These are phyloP conservation scores for Candida sonorensis DNA, from an alignment of 805 yeast genomes.

Conservation along the genomic window DNA sequence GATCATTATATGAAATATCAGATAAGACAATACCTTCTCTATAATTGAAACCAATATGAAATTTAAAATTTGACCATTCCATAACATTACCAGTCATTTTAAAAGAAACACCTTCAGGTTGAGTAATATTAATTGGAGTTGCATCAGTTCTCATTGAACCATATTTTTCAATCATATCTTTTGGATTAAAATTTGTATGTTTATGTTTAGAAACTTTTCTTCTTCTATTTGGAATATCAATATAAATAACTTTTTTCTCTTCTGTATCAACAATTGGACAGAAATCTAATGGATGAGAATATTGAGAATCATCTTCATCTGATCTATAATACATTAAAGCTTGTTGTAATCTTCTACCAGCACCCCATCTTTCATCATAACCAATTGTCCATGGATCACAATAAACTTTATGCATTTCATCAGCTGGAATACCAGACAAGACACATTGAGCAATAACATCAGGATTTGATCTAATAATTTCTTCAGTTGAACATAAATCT, in stretches of 20 bases:
- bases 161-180: constrained; percentile 51
- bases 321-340: constrained; percentile 74
- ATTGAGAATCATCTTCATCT: constrained; percentile 64
- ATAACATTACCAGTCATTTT: constrained; percentile 61
- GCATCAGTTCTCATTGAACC: constrained; percentile 59
- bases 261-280: constrained; percentile 78
- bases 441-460: constrained; percentile 66
- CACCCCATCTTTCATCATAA: constrained; percentile 68
- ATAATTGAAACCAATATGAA: constrained; percentile 80
- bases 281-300: constrained; percentile 71
- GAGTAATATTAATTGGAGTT: constrained; percentile 64
- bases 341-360: constrained; percentile 68
- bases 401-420: constrained; percentile 53
- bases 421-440: constrained; percentile 58
- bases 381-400: constrained; percentile 67
- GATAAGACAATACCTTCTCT: constrained; percentile 79
- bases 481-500: constrained; percentile 59
- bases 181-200: constrained; percentile 66
- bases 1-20: constrained; percentile 69
- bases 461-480: constrained; percentile 62
- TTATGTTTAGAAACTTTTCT: constrained; percentile 62
- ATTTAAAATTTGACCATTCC: constrained; percentile 70
- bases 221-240: constrained; percentile 71
- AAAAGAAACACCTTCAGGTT: constrained; percentile 81
- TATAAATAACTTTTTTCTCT: constrained; percentile 57